Evolutionary conservation across 1,284 basidiomycete genomes (phyloP).

Genomic region (Trametes pubescens): DNA sequence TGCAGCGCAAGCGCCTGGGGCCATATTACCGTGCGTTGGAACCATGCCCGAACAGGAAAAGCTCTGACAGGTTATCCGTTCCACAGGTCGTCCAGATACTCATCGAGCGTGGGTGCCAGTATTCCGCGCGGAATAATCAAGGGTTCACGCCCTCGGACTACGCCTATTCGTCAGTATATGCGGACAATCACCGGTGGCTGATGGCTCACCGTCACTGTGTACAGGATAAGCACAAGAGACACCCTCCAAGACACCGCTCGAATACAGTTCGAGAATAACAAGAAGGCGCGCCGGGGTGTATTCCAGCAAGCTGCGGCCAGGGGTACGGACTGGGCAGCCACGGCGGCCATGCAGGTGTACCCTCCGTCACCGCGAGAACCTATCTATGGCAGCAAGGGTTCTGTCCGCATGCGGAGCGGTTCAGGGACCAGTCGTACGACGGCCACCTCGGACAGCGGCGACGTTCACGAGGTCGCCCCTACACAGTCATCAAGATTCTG

Average conservation of each 20-base stretch:
- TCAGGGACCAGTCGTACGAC: constrained; percentile 83
- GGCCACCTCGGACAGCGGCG: constrained; percentile 74
- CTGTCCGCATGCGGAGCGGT: constrained; percentile 74
- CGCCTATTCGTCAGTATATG: constrained; percentile 80
- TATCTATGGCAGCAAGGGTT: constrained; percentile 33
- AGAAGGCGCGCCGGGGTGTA: constrained; percentile 71
- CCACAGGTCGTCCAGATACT: constrained; percentile 82
- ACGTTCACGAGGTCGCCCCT: constrained; percentile 53
- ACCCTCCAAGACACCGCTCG: constrained; percentile 82
- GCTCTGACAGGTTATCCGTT: constrained; percentile 36
- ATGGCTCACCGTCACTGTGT: constrained; percentile 46
- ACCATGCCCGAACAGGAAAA: constrained; percentile 16
- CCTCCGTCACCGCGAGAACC: constrained; percentile 38
- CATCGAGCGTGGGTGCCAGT: constrained; percentile 89
- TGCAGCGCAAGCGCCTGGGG: constrained; percentile 86
- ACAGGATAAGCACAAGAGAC: constrained; percentile 76
- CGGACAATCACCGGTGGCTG: constrained; percentile 26
- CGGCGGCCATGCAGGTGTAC: constrained; percentile 42
- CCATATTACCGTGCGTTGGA: constrained; percentile 69
- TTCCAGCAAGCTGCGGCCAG: constrained; percentile 73
- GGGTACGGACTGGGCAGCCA: constrained; percentile 63
- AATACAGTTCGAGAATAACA: constrained; percentile 77
- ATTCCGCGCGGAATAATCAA: constrained; percentile 84
- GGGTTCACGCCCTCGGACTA: constrained; percentile 94
- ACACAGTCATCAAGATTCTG: constrained; percentile 50